Base-by-base conservation (phyloP, 2,329 filamentous ascomycete species). In the Chaetomiaceae sp. region DNA sequence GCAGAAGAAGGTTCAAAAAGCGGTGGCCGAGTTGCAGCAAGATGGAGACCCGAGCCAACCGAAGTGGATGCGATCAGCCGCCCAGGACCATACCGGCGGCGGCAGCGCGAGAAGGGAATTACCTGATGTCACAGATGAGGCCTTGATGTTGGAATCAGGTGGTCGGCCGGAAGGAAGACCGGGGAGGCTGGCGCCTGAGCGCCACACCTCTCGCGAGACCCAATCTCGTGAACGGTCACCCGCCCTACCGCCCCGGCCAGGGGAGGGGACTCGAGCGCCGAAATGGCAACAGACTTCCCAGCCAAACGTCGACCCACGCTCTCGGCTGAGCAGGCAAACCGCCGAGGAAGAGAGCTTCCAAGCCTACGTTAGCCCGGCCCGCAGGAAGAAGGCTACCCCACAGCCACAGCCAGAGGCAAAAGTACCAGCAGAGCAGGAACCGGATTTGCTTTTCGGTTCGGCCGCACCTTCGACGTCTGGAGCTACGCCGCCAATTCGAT, bases 1-100 rank as follows among this genome's bases (percentile, higher is more conserved):
- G 0, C 89, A 91, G 65, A 99, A 96, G 71, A 91, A 89, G 67
- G 81, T 97, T 53, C 90, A 95, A 64, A 90, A 94, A 69, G 92
- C 90, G 4, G 88, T 97, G 30, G 85, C 90, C 8, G 94, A 99
- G 14, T 87, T 97, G 54, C 81, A 86, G 60, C 77, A 81, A 58
- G 78, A 79, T 37, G 86, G 84, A 23, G 90, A 96, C 64, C 78
- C 87, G 2, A 88, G 69, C 64, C 89, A 96, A 66, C 94, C 94
- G 0, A 94, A 89, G 66, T 99, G 94, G 94, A 96, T 99, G 92
- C 84, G 87, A 62, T 87, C 91, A 53, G 79, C 83, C 3, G 78
- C 81, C 38, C 71, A 75, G 51, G 73, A 77, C 8, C 51, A 21
- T 2, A 71, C 69, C 32, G 59, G 60, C 20, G 29, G 70, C 65